Percentiles rank a stretch among this genome's conserved stretches.
phyloP scores from a whole-genome alignment of 345 rosid genomes.

The Turnera subulata region DNA sequence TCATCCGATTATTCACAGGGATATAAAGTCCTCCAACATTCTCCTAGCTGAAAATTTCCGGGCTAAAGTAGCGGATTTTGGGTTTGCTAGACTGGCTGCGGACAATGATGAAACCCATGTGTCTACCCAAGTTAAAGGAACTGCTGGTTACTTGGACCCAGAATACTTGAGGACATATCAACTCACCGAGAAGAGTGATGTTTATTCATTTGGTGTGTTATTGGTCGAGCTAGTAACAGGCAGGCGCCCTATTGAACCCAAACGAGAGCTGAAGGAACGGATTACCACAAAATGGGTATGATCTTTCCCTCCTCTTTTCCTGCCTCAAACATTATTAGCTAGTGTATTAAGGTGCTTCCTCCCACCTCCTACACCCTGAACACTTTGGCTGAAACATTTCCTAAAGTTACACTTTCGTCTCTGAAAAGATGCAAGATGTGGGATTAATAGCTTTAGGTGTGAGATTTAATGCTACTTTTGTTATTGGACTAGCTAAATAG shows the following conservation, averaged over 20 bases:
- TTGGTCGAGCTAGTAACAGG: slow-evolving; percentile 73
- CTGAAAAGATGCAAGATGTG: too few relatives aligned
- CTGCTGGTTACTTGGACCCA: slow-evolving; percentile 92
- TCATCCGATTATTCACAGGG: slow-evolving; percentile 94
- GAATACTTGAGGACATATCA: slow-evolving; percentile 86
- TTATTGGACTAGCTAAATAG: too few relatives aligned
- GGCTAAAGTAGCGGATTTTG: slow-evolving; percentile 92
- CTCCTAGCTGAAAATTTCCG: slow-evolving; percentile 80
- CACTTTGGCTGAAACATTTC: too few relatives aligned
- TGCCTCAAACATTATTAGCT: not conserved
- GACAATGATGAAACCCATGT: slow-evolving; percentile 74
- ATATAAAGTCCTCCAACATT: slow-evolving; percentile 91
- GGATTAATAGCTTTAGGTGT: too few relatives aligned
- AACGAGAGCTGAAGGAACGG: slow-evolving; percentile 65
- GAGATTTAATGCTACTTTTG: too few relatives aligned
- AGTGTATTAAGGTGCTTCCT: too few relatives aligned
- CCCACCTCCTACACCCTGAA: too few relatives aligned
- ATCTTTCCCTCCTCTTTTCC: slow-evolving; percentile 10
- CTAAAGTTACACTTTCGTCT: too few relatives aligned
- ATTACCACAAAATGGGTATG: slow-evolving; percentile 81
- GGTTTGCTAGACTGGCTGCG: slow-evolving; percentile 83
- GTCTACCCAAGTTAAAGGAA: slow-evolving; percentile 97
- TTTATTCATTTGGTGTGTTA: slow-evolving; percentile 85
- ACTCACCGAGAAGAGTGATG: slow-evolving; percentile 91
- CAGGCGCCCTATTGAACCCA: slow-evolving; percentile 84